Conservation (phyloP, 2,329 filamentous ascomycete species). For the Metarhizium robertsii region DNA sequence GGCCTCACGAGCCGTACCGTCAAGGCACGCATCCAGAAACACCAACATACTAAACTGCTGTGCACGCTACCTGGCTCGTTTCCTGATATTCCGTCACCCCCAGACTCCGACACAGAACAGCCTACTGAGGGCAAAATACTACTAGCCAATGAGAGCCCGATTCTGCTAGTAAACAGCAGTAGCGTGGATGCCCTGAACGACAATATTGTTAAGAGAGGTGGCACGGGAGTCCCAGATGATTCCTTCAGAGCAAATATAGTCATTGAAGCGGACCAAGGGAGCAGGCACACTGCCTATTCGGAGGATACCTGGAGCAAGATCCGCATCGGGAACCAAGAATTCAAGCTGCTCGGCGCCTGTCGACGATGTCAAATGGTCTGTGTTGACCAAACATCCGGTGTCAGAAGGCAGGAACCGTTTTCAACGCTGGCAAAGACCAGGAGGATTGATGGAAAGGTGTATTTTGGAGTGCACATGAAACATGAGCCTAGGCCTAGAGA, state of each 20-base stretch:
- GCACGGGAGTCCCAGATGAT: constrained; percentile 57
- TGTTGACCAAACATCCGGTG: constrained; percentile 74
- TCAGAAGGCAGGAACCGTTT: constrained; percentile 76
- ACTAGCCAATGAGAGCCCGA: constrained; percentile 88
- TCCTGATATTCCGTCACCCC: constrained; percentile 42
- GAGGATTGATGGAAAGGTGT: constrained; percentile 72
- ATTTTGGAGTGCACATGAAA: constrained; percentile 77
- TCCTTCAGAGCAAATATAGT: constrained; percentile 88
- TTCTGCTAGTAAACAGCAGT: constrained; percentile 71
- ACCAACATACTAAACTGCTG: constrained; percentile 29
- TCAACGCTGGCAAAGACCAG: constrained; percentile 81
- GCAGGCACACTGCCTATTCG: constrained; percentile 49
- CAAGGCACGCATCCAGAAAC: constrained; percentile 59
- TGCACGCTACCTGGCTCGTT: constrained; percentile 42
- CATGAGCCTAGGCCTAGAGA: constrained; percentile 22
- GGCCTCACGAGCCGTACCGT: constrained; percentile 55
- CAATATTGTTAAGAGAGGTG: constrained; percentile 53
- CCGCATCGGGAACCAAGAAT: constrained; percentile 53
- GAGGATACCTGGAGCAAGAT: constrained; percentile 73
- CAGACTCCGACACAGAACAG: constrained; percentile 46
- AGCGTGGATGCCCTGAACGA: constrained; percentile 73
- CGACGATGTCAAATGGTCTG: constrained; percentile 94
- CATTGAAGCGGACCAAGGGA: constrained; percentile 31
- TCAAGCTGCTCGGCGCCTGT: constrained; percentile 73
- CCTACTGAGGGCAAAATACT: constrained; percentile 48